Conservation (phyloP, 441 rosid genomes). For the Biscutella laevigata region DNA sequence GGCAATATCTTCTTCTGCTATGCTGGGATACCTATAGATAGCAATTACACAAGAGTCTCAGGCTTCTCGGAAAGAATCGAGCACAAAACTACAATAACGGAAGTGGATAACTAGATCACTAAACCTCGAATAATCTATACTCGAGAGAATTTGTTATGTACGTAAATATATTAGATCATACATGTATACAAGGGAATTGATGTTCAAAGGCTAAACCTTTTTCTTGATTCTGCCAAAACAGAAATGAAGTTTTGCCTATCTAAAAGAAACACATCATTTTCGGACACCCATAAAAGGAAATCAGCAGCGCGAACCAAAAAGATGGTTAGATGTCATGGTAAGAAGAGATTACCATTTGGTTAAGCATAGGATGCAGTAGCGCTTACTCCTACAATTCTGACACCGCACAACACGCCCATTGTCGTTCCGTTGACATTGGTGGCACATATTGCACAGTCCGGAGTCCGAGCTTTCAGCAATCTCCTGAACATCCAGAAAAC, state of each 20-base stretch:
- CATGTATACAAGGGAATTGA: background rate
- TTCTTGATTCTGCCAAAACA: background rate
- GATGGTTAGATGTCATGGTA: background rate
- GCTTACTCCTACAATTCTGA: slow-evolving; percentile 40
- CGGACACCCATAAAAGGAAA: background rate
- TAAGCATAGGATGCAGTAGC: slow-evolving; percentile 53
- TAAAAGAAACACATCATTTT: background rate
- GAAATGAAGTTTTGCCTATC: background rate
- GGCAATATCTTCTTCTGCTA: slow-evolving; percentile 7
- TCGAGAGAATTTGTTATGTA: background rate
- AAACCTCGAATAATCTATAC: background rate
- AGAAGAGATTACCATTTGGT: slow-evolving; percentile 37
- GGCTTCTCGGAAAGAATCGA: background rate
- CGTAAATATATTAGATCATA: background rate
- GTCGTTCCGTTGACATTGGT: slow-evolving; percentile 72
- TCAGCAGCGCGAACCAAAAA: background rate
- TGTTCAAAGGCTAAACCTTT: background rate
- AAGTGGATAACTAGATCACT: background rate
- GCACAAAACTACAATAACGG: background rate
- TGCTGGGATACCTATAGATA: slow-evolving; percentile 17
- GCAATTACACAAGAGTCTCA: background rate
- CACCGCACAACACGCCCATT: slow-evolving; percentile 57
- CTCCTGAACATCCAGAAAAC: background rate
- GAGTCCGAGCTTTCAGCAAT: no score
- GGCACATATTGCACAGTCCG: slow-evolving; percentile 58